Conservation (phyloP, 176 grass and related monocot genomes). For the Otatea glauca region DNA sequence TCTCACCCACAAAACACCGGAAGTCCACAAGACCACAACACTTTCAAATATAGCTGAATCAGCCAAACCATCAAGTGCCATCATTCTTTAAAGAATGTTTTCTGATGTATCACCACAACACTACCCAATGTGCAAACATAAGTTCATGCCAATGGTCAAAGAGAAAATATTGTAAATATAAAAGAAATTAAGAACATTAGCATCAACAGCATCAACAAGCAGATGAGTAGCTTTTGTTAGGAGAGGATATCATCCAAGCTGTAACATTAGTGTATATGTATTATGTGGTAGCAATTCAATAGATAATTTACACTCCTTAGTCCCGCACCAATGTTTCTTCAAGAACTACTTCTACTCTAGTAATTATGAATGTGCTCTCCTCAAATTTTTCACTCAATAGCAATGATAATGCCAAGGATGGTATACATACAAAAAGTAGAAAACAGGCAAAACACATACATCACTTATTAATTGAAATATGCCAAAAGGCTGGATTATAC, state of each 20-base stretch:
- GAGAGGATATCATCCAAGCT: neutral
- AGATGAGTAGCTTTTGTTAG: neutral
- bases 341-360: neutral
- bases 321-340: neutral
- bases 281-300: neutral
- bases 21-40: constrained; percentile 7
- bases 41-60: constrained; percentile 16
- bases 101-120: neutral
- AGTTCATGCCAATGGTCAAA: neutral
- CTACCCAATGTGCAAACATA: neutral
- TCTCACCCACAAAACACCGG: neutral
- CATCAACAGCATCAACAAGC: neutral
- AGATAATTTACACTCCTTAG: neutral
- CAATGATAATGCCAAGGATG: neutral
- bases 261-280: neutral
- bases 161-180: neutral
- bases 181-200: neutral
- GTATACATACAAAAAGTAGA: neutral
- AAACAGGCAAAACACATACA: neutral
- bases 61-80: neutral
- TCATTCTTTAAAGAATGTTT: constrained; percentile 19
- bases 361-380: neutral
- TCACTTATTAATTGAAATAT: neutral
- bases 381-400: neutral
- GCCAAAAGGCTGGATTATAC: neutral